These are phyloP conservation scores for Leccinum pellstonianum DNA, from an alignment of 768 basidiomycete genomes.

Conservation along the genomic window DNA sequence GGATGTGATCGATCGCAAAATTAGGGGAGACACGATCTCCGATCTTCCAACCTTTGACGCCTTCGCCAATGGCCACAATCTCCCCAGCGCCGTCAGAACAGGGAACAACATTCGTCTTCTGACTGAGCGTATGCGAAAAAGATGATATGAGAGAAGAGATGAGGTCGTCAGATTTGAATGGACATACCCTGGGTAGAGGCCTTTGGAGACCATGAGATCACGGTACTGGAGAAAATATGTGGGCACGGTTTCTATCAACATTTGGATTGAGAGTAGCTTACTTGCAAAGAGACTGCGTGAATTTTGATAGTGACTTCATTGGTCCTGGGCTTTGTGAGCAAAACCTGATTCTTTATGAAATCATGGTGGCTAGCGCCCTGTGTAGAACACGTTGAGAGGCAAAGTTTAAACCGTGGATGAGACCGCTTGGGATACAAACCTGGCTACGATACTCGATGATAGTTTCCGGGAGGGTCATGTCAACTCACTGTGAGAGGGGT, in stretches of 20 bases:
- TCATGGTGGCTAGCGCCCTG: constrained; percentile 30
- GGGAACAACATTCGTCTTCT: constrained; percentile 30
- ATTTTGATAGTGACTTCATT: constrained; percentile 55
- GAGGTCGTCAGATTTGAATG: neutral
- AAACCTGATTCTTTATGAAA: constrained; percentile 20
- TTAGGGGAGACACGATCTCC: constrained; percentile 61
- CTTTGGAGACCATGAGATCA: constrained; percentile 44
- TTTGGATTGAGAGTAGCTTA: constrained; percentile 6
- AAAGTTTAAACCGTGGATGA: neutral
- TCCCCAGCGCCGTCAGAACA: constrained; percentile 58
- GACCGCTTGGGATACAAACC: neutral
- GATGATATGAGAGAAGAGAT: constrained; percentile 33
- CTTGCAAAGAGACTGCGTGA: constrained; percentile 57
- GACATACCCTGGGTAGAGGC: constrained; percentile 38
- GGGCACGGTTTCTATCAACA: neutral
- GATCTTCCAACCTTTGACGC: constrained; percentile 45
- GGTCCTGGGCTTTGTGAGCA: constrained; percentile 36
- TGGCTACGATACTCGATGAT: constrained; percentile 19
- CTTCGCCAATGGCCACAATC: constrained; percentile 44
- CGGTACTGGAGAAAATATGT: constrained; percentile 40
- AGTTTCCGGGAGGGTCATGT: constrained; percentile 15
- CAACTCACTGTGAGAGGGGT: neutral
- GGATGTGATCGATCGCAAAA: constrained; percentile 47
- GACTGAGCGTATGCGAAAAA: constrained; percentile 9
- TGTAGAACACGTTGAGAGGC: neutral